Base-by-base conservation (phyloP, 2,329 filamentous ascomycete genomes). In the Raffaelea deltoideospora region DNA sequence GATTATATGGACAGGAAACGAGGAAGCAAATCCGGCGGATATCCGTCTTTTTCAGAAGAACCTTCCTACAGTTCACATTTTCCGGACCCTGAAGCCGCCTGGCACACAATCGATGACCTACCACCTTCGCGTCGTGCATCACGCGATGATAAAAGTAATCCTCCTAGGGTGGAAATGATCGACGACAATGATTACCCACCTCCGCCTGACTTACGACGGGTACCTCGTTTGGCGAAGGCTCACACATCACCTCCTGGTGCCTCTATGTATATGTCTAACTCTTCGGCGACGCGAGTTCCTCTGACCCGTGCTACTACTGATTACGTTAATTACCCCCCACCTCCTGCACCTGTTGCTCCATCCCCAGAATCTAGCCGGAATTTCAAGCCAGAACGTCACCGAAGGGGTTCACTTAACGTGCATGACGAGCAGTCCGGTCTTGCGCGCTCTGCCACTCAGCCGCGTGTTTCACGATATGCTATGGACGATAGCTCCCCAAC, bases 151-250 rank as follows among this genome's bases (percentile, higher is more conserved):
- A 43, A 40, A 26, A 42, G 38, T 10, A 31, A 30, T 11, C 40
- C 38, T 10, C 10, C 31, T 21, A 31, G 31, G 2, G 31, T 19
- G 2, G 38, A 37, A n/a, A n/a, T n/a, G n/a, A n/a, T n/a, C 10
- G 31, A 13, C 1, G 24, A 13, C 1, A 39, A 43, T 10, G 37
- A 26, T 10, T 37, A 41, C 7, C 31, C 42, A 11, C 23, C 35
- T 15, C 45, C 47, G 19, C 42, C 46, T 3, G n/a, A n/a, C n/a
- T n/a, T n/a, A n/a, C n/a, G n/a, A n/a, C n/a, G n/a, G n/a, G n/a
- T n/a, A n/a, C n/a, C n/a, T n/a, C 48, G 47, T 8, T 48, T 53
- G 14, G 28, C 39, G 15, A 55, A 54, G 31, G 47, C 51, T 1
- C 41, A 52, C 33, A 43, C 43, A 1, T 42, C 41, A 13, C 43